phyloP scores from a whole-genome alignment of 2,329 filamentous ascomycete genomes.

The Tolypocladium ophioglossoides region DNA sequence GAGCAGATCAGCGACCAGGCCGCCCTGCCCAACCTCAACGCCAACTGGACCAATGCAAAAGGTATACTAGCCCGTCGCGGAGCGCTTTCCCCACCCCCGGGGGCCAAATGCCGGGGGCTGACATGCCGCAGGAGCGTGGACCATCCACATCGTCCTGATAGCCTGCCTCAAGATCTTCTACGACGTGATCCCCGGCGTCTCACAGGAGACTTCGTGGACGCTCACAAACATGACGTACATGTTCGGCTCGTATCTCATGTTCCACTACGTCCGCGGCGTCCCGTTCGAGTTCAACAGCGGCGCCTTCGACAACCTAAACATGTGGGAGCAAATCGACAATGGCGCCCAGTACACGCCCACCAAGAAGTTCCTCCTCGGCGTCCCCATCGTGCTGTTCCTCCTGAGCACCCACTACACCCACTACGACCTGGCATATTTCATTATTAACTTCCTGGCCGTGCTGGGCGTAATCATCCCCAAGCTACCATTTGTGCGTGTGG shows the following conservation, averaged over 20 bases:
- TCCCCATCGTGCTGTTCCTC: slow-evolving; percentile 88
- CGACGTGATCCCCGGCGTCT: slow-evolving; percentile 91
- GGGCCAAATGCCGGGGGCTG: too few species aligned
- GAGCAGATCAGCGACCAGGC: slow-evolving; percentile 98
- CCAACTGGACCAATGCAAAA: slow-evolving; percentile 98
- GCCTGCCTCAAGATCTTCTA: slow-evolving; percentile 88
- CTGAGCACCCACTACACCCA: slow-evolving; percentile 98
- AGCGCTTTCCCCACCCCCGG: neutral
- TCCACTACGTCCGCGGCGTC: slow-evolving; percentile 95
- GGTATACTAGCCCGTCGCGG: slow-evolving; percentile 45
- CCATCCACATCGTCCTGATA: slow-evolving; percentile 92
- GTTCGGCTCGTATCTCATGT: slow-evolving; percentile 98
- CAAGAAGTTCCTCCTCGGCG: slow-evolving; percentile 94
- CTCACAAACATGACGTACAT: slow-evolving; percentile 98
- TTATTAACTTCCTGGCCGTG: slow-evolving; percentile 90
- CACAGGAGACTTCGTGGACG: slow-evolving; percentile 97
- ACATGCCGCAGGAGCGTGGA: slow-evolving; percentile 70
- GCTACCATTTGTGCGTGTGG: slow-evolving; percentile 71
- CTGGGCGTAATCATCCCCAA: slow-evolving; percentile 93
- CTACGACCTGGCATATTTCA: slow-evolving; percentile 94
- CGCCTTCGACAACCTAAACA: slow-evolving; percentile 98
- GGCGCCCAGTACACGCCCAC: slow-evolving; percentile 97
- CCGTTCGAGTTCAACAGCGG: slow-evolving; percentile 98
- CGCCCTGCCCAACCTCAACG: slow-evolving; percentile 88
- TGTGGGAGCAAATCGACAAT: slow-evolving; percentile 99